phyloP scores from a whole-genome alignment of 2,329 filamentous ascomycete genomes.

The Verticillium zaregamsianum region DNA sequence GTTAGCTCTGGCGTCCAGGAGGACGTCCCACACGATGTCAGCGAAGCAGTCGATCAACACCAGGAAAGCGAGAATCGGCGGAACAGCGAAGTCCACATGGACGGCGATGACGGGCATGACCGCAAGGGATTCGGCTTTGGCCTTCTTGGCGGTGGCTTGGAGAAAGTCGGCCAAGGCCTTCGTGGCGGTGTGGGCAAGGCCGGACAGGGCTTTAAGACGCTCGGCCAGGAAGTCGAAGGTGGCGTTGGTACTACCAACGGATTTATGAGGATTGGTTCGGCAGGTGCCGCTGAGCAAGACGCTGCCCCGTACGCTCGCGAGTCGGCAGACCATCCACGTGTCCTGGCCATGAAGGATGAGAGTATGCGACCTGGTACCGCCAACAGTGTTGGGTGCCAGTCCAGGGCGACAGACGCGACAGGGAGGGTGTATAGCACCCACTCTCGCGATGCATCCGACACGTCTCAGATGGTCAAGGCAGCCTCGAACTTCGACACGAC shows the following conservation, averaged over 20 bases:
- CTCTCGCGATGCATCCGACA: slow-evolving; percentile 31
- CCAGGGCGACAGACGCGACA: slow-evolving; percentile 18
- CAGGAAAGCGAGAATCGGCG: slow-evolving; percentile 19
- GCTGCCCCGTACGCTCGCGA: not conserved
- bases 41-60: slow-evolving; percentile 33
- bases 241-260: slow-evolving; percentile 53
- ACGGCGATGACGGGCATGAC: not conserved
- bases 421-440: slow-evolving; percentile 27
- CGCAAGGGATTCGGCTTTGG: slow-evolving; percentile 11
- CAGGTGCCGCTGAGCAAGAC: not conserved
- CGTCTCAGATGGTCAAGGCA: slow-evolving; percentile 2
- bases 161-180: slow-evolving; percentile 28
- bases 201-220: slow-evolving; percentile 41
- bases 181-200: slow-evolving; percentile 35
- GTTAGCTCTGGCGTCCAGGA: slow-evolving; percentile 49
- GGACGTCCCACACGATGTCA: slow-evolving; percentile 47
- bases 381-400: slow-evolving; percentile 5
- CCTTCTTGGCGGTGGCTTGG: slow-evolving; percentile 46
- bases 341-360: slow-evolving; percentile 26
- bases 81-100: not conserved
- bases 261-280: slow-evolving; percentile 34
- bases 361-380: slow-evolving; percentile 16
- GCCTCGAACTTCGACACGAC: slow-evolving; percentile 23
- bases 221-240: slow-evolving; percentile 45
- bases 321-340: slow-evolving; percentile 16